phyloP scores from a whole-genome alignment of 345 rosid species.

The Laguncularia racemosa region DNA sequence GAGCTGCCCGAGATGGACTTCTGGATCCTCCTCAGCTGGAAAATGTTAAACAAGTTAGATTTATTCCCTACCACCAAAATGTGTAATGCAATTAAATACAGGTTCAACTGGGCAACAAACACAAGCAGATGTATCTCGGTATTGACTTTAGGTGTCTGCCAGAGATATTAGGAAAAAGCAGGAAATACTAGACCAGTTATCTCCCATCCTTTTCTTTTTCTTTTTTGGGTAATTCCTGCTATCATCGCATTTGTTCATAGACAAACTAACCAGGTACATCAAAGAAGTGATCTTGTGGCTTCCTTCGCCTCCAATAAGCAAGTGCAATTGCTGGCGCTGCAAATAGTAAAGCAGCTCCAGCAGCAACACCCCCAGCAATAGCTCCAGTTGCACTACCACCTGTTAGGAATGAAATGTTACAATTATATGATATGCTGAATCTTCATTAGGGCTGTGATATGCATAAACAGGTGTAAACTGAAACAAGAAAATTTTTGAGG shows the following conservation, averaged over 20 bases:
- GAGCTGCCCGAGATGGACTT: slow-evolving; percentile 87
- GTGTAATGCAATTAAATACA: too few species aligned
- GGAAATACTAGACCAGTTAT: too few species aligned
- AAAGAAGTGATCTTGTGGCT: slow-evolving; percentile 82
- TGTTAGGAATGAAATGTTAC: slow-evolving; percentile 20
- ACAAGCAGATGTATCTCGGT: too few species aligned
- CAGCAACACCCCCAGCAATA: slow-evolving; percentile 97
- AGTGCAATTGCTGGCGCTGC: slow-evolving; percentile 88
- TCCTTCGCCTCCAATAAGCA: slow-evolving; percentile 64
- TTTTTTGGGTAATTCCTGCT: too few species aligned
- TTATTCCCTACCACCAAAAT: too few species aligned
- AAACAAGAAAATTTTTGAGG: too few species aligned
- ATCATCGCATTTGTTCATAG: background rate
- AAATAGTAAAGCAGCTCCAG: slow-evolving; percentile 90
- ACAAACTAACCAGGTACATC: slow-evolving; percentile 84
- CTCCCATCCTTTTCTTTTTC: too few species aligned
- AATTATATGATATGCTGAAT: background rate
- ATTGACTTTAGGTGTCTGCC: too few species aligned
- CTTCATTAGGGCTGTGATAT: too few species aligned
- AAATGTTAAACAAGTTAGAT: background rate
- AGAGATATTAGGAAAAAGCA: too few species aligned
- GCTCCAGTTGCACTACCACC: slow-evolving; percentile 66
- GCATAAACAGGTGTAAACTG: too few species aligned
- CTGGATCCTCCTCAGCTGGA: slow-evolving; percentile 96
- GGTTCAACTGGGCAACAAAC: too few species aligned